A percentile compares a stretch with the other conserved stretches of the same genome.
Evolutionary conservation across 495 filamentous ascomycete species (phyloP).

Genomic region (Chlorociboria aeruginascens): DNA sequence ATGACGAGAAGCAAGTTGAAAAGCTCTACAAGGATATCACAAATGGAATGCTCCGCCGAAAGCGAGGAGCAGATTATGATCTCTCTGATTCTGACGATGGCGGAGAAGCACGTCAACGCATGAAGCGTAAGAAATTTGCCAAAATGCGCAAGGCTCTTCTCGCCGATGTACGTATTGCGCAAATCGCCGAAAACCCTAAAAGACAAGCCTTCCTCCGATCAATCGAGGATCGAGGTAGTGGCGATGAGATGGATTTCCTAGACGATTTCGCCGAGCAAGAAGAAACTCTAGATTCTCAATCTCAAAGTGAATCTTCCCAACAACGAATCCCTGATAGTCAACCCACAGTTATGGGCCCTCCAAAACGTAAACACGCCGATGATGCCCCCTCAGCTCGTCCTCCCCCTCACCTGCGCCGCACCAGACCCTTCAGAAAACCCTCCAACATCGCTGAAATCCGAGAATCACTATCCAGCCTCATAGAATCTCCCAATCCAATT

Average conservation of each 20-base stretch:
- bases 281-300: conserved; percentile 29
- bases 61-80: conserved; percentile 63
- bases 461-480: conserved; percentile 65
- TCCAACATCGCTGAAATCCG: conserved; percentile 66
- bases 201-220: conserved; percentile 80
- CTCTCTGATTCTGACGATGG: conserved; percentile 84
- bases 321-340: conserved; percentile 36
- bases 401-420: conserved; percentile 54
- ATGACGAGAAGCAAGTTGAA: conserved; percentile 72
- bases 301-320: conserved; percentile 23
- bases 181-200: conserved; percentile 83
- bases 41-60: conserved; percentile 70
- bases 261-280: conserved; percentile 39
- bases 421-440: conserved; percentile 48
- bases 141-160: conserved; percentile 85
- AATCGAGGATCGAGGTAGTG: conserved; percentile 71
- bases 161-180: conserved; percentile 80
- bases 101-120: conserved; percentile 57
- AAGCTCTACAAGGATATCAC: conserved; percentile 89
- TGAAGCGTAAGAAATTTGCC: conserved; percentile 79
- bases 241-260: conserved; percentile 69
- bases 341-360: conserved; percentile 17
- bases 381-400: conserved; percentile 36
- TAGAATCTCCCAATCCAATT: conserved; percentile 58
- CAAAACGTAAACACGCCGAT: conserved; percentile 45